A percentile compares a stretch with the other conserved stretches of the same genome.
Conservation (phyloP, 2,329 filamentous ascomycete genomes). For the Xylariaceae sp. region DNA sequence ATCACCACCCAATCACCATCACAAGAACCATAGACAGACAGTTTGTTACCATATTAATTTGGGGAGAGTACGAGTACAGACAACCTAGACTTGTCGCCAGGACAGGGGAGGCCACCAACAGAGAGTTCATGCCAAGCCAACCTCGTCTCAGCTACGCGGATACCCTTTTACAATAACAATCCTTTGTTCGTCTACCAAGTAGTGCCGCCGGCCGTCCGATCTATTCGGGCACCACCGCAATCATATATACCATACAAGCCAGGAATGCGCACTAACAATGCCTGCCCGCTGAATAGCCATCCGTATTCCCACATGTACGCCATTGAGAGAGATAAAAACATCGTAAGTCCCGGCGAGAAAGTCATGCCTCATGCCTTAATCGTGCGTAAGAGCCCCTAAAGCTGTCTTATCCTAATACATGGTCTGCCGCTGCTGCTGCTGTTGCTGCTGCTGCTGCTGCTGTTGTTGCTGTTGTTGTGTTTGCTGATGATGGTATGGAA, state of each 20-base stretch:
- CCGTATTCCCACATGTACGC: slow-evolving; percentile 13
- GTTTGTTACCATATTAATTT: background rate
- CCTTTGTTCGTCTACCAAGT: slow-evolving; percentile 12
- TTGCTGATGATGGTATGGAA: slow-evolving; percentile 20
- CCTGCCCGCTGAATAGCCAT: slow-evolving; percentile 18
- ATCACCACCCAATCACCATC: background rate
- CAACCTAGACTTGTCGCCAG: background rate
- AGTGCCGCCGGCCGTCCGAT: slow-evolving; percentile 15
- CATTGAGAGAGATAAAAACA: slow-evolving; percentile 15
- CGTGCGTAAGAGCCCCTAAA: slow-evolving; percentile 1
- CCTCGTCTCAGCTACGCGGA: slow-evolving; percentile 1
- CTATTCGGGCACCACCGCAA: slow-evolving; percentile 13
- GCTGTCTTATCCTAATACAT: slow-evolving; percentile 14
- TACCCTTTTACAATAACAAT: background rate
- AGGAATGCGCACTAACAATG: slow-evolving; percentile 16
- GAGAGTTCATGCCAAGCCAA: slow-evolving; percentile 11
- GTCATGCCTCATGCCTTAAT: slow-evolving; percentile 15
- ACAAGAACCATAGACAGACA: background rate
- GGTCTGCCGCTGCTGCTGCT: slow-evolving; percentile 12
- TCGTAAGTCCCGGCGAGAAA: slow-evolving; percentile 11
- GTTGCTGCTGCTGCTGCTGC: slow-evolving; percentile 2
- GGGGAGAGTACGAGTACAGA: background rate
- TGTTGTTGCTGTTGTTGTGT: slow-evolving; percentile 13
- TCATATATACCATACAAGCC: slow-evolving; percentile 18
- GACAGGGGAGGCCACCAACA: background rate